A percentile compares a stretch with the other conserved stretches of the same genome.
phyloP scores from a whole-genome alignment of 306 rosid species.

The Casuarina equisetifolia region DNA sequence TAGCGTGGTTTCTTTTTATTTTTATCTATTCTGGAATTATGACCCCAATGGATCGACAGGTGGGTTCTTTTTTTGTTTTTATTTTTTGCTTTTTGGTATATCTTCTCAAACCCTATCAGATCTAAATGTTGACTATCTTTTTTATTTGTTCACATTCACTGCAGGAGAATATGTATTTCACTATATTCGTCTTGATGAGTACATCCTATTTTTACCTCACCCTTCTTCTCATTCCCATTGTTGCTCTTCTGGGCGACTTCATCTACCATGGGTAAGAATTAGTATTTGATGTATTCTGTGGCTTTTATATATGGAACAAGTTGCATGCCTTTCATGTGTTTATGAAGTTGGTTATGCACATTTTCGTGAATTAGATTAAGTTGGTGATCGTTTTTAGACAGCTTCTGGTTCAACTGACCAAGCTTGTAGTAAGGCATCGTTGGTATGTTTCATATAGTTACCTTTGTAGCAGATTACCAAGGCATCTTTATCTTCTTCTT shows the following conservation, averaged over 20 bases:
- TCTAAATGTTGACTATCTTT: slow-evolving; percentile 8
- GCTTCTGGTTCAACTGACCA: slow-evolving; percentile 4
- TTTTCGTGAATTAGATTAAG: not conserved
- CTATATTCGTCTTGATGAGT: slow-evolving; percentile 85
- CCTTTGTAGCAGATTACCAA: too few species aligned
- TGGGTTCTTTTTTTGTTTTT: slow-evolving; percentile 28
- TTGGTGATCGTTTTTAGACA: slow-evolving; percentile 3
- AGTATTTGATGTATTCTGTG: slow-evolving; percentile 1
- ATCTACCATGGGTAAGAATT: slow-evolving; percentile 79
- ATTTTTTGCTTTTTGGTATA: not conserved
- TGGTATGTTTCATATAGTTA: not conserved
- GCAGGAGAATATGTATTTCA: slow-evolving; percentile 88
- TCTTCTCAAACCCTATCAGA: slow-evolving; percentile 6
- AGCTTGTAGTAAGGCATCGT: not conserved
- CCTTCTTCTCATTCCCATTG: slow-evolving; percentile 74
- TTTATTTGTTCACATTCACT: slow-evolving; percentile 24
- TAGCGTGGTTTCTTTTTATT: slow-evolving; percentile 82
- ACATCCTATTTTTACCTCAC: slow-evolving; percentile 77
- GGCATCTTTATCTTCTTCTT: too few species aligned
- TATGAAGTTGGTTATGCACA: slow-evolving; percentile 13
- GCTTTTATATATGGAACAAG: not conserved
- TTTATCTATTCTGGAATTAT: slow-evolving; percentile 68
- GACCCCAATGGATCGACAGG: slow-evolving; percentile 71
- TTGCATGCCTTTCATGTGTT: not conserved
- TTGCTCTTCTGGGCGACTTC: slow-evolving; percentile 85